Evolutionary conservation across 371 early-diverging fungal species (phyloP), one percentile per base, ranked within the genome.

Genomic region (Apophysomyces elegans): DNA sequence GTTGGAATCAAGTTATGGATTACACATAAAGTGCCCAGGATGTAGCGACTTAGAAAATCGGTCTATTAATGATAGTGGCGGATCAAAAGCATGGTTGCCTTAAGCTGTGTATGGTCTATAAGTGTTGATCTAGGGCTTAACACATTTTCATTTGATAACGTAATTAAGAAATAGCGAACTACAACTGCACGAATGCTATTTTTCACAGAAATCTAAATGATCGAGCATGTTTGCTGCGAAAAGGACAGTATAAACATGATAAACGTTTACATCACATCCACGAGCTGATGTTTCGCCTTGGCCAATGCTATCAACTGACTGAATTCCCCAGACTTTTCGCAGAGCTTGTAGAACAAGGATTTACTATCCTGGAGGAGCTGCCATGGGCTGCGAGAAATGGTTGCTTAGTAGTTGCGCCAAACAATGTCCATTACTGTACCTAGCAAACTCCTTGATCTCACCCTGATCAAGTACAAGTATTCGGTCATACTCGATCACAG

Each of bases 251-350:
- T 8, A 46, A 1, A 16, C 13, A 46, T n/a, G 6, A 11, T 16
- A 46, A 4, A 9, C 9, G 21, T 18, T 21, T 50, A 50, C 50
- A 50, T 50, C 21, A 38, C 47, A 37, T 64, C 60, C 6, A 65
- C 66, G 6, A 80, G 67, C 26, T 75, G 72, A 60, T 75, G 74
- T 43, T 77, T 77, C 11, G 66, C 60, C 38, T 63, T 74, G 14
- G 86, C 87, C n/a, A 85, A 71, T 9, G 79, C 77, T 37, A 84
- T 50, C 38, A 91, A 73, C 6, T 81, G 77, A 12, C 80, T 88
- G 66, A 84, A 86, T 69, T 92, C 91, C 1, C 90, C 88, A 37
- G 89, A 88, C 16, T 90, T 88, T 56, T 86, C 85, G 60, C 89
- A 88, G 88, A 93, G 87, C 37, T 76, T 77, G n/a, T 82, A 69